phyloP scores from a whole-genome alignment of 345 rosid genomes.

The Hirschfeldia incana region DNA sequence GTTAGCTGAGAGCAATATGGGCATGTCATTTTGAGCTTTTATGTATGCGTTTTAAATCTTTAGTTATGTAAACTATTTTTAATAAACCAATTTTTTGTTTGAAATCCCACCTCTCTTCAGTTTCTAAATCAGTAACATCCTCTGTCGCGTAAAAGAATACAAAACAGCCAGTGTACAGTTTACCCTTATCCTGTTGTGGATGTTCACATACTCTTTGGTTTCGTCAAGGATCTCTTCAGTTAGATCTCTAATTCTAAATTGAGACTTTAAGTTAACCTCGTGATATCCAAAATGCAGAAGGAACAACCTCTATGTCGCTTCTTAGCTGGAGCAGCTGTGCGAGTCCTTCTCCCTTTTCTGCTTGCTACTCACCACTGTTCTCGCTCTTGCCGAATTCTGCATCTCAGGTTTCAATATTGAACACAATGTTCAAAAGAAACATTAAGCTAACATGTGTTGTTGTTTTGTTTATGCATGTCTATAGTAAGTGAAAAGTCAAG shows the following conservation, averaged over 20 bases:
- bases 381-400: slow-evolving; percentile 39
- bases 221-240: slow-evolving; percentile 32
- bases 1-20: background rate
- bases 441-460: background rate
- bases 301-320: slow-evolving; percentile 89
- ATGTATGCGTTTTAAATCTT: background rate
- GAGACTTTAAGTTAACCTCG: slow-evolving; percentile 52
- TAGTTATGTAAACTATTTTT: background rate
- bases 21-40: background rate
- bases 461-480: background rate
- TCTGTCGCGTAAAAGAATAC: background rate
- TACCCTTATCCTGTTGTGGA: slow-evolving; percentile 86
- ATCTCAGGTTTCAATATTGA: slow-evolving; percentile 43
- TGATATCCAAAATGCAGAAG: slow-evolving; percentile 81
- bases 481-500: background rate
- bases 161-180: slow-evolving; percentile 31
- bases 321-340: slow-evolving; percentile 63
- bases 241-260: background rate
- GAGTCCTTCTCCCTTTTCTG: slow-evolving; percentile 48
- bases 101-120: background rate
- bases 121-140: background rate
- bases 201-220: slow-evolving; percentile 56
- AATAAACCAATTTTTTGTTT: background rate
- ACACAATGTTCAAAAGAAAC: slow-evolving; percentile 18
- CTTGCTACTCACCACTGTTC: slow-evolving; percentile 40